phyloP scores from a whole-genome alignment of 1,284 basidiomycete genomes.

The Tilletia indica region DNA sequence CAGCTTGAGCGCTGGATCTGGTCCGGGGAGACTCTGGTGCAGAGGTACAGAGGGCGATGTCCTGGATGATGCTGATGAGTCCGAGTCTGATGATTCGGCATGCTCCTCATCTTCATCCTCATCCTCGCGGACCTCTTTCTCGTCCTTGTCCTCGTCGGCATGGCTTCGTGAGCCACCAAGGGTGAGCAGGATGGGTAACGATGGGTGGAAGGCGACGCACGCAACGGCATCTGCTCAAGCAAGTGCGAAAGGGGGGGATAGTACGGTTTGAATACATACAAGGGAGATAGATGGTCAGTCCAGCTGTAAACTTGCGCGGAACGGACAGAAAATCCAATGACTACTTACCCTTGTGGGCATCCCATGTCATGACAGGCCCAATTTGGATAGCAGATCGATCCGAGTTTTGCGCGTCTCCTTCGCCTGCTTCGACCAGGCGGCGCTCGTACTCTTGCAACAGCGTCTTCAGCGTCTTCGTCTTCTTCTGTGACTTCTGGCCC shows the following conservation, averaged over 20 bases:
- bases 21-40: background rate
- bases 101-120: background rate
- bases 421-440: background rate
- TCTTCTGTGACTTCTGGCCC: slow-evolving; percentile 20
- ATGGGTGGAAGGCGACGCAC: slow-evolving; percentile 33
- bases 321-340: background rate
- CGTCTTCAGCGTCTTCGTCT: slow-evolving; percentile 18
- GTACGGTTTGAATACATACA: no score
- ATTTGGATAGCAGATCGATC: slow-evolving; percentile 16
- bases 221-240: slow-evolving; percentile 29
- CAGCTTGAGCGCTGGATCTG: background rate
- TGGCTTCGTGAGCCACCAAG: slow-evolving; percentile 31
- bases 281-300: background rate
- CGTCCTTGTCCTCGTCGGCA: background rate
- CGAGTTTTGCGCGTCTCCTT: slow-evolving; percentile 16
- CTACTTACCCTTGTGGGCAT: slow-evolving; percentile 32
- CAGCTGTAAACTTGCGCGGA: background rate
- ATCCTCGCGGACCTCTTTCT: no score
- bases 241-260: background rate
- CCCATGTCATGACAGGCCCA: slow-evolving; percentile 30
- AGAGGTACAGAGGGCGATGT: background rate
- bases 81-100: background rate
- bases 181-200: slow-evolving; percentile 29
- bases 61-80: background rate
- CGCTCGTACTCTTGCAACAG: background rate